Percentiles rank a stretch among this genome's conserved stretches.
Conservation (phyloP, 495 filamentous ascomycete genomes). For the Penicillium lividum region DNA sequence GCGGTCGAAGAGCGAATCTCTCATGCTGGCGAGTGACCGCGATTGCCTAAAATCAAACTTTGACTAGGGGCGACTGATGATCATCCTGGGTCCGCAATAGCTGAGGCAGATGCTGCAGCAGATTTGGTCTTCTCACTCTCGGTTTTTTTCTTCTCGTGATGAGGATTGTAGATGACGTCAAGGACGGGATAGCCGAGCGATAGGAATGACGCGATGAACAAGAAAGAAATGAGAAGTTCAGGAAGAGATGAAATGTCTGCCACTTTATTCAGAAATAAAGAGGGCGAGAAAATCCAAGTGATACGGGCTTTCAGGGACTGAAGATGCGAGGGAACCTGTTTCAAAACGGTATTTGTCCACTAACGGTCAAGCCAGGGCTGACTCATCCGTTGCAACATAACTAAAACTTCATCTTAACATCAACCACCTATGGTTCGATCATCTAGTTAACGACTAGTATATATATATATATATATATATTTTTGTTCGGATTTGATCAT, state of each 20-base stretch:
- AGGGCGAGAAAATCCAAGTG: not conserved
- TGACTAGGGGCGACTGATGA: constrained; percentile 17
- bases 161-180: constrained; percentile 28
- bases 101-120: not conserved
- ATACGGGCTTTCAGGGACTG: not conserved
- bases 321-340: not conserved
- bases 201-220: not conserved
- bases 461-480: not conserved
- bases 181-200: constrained; percentile 9
- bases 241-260: not conserved
- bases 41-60: constrained; percentile 13
- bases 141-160: constrained; percentile 5
- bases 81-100: constrained; percentile 18
- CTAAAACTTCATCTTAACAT: no score
- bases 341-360: not conserved
- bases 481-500: not conserved
- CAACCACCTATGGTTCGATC: no score
- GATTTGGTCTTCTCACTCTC: not conserved
- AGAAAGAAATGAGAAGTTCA: not conserved
- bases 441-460: no score
- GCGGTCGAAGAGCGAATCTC: constrained; percentile 45
- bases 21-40: constrained; percentile 33
- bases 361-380: not conserved
- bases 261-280: not conserved
- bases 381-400: not conserved